Base-by-base conservation (phyloP, 1,284 basidiomycete genomes). In the Puccinia brachypodii region DNA sequence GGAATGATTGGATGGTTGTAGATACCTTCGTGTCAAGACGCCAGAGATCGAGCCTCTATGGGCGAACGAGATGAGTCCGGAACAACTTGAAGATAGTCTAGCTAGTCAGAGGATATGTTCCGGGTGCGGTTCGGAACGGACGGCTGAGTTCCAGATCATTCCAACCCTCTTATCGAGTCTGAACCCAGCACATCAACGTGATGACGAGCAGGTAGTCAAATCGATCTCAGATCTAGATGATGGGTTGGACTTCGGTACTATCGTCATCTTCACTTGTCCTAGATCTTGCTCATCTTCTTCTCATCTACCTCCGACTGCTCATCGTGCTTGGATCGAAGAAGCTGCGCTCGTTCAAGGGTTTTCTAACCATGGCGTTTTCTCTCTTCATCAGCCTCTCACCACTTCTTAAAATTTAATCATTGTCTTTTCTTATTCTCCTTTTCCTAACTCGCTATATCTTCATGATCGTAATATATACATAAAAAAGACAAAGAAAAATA, bases 121-220 rank as follows among this genome's bases (percentile, higher is more conserved):
- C 9, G 53, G 50, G 16, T 82, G 80, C 60, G 42, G 60, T 38
- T 3, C 28, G 0, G 36, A n/a, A 19, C 40, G 62, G 25, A 76
- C 33, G 1, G 47, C 62, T 4, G 80, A 82, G 44, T 82, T 82
- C 56, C 80, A 82, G 66, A 82, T 82, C 31, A 33, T 82, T 8
- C 66, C 80, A 2, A 82, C 80, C 7, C 22, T 82, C 11, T 19
- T 82, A 19, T 72, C 69, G 3, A 50, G 47, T 72, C 47, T 72
- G 25, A 36, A 64, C 3, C 2, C 19, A 3, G 11, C 6, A 53
- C 6, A 13, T 22, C 6, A 16, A 16, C 1, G 38, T 11, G n/a
- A 42, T n/a, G 53, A 42, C 58, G 19, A 40, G 33, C 47, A 47
- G 13, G 7, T 25, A 25, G 71, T n/a, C n/a, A n/a, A 33, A 33